Percentiles rank a stretch among this genome's conserved stretches.
Evolutionary conservation across 805 yeast genomes (phyloP).

Genomic region (Ogataea pignaliae): DNA sequence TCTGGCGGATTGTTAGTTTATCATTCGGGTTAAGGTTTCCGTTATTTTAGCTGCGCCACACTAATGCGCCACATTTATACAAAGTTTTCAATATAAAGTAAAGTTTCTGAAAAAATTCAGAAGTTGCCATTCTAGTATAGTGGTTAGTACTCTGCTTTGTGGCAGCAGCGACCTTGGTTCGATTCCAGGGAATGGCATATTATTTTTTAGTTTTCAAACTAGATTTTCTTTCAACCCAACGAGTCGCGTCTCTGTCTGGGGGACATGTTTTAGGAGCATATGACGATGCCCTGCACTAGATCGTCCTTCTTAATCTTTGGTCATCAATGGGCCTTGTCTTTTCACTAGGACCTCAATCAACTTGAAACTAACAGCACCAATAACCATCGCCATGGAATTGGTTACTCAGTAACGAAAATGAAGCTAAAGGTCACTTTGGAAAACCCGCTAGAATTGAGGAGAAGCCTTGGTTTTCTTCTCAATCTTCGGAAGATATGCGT

Average conservation of each 20-base stretch:
- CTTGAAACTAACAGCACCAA: background rate
- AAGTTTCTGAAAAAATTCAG: too few relatives aligned
- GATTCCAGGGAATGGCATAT: constrained; percentile 13
- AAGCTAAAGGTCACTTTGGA: constrained; percentile 23
- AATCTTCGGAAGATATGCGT: constrained; percentile 52
- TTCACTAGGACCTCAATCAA: background rate
- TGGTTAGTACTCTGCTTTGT: constrained; percentile 28
- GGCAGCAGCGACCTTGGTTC: constrained; percentile 29
- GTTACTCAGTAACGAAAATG: constrained; percentile 12
- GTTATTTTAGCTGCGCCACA: too few relatives aligned
- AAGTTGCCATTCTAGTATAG: constrained; percentile 25
- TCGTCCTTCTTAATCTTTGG: background rate
- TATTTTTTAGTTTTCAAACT: constrained; percentile 1
- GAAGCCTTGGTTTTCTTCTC: constrained; percentile 24
- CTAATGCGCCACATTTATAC: too few relatives aligned
- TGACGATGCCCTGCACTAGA: too few relatives aligned
- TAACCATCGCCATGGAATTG: background rate
- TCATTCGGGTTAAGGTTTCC: too few relatives aligned
- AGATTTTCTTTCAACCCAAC: too few relatives aligned
- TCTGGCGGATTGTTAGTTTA: too few relatives aligned
- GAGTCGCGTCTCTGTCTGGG: background rate
- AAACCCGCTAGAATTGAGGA: constrained; percentile 20
- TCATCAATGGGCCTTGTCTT: too few relatives aligned
- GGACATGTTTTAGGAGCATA: too few relatives aligned
- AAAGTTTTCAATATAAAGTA: too few relatives aligned